Percentiles rank a stretch among this genome's conserved stretches.
Evolutionary conservation across 2,329 filamentous ascomycete genomes (phyloP).

Genomic region (Ilyonectria destructans): DNA sequence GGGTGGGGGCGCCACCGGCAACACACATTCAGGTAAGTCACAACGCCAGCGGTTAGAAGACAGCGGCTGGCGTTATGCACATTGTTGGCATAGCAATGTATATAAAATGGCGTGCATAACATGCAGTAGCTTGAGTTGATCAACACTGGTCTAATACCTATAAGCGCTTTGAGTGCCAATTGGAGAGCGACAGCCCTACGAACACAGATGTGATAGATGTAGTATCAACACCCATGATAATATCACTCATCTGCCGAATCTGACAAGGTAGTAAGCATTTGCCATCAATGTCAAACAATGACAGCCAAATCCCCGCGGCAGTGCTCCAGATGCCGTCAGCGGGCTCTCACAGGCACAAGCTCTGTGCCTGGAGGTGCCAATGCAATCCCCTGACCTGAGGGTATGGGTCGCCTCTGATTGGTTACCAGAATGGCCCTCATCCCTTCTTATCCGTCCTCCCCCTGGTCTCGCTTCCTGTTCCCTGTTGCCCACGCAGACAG

Average conservation of each 20-base stretch:
- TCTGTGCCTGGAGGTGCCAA: not conserved
- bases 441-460: constrained; percentile 1
- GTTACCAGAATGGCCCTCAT: not conserved
- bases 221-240: not conserved
- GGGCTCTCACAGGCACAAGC: not conserved
- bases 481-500: not conserved
- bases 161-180: not conserved
- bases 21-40: not conserved
- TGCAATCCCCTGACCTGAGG: constrained; percentile 1
- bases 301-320: not conserved
- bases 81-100: not conserved
- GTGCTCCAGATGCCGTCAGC: not conserved
- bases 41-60: not conserved
- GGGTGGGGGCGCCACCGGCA: not conserved
- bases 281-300: constrained; percentile 1
- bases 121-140: too few relatives aligned
- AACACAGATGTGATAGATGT: not conserved
- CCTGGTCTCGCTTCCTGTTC: not conserved
- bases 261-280: not conserved
- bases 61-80: not conserved
- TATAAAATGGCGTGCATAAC: not conserved
- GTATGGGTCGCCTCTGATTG: not conserved
- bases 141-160: not conserved
- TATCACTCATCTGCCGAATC: not conserved
- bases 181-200: not conserved